Evolutionary conservation across 225 moss, liverwort and hornwort species (phyloP), one percentile per base, ranked within the genome.

Genomic region (Lunularia cruciata): DNA sequence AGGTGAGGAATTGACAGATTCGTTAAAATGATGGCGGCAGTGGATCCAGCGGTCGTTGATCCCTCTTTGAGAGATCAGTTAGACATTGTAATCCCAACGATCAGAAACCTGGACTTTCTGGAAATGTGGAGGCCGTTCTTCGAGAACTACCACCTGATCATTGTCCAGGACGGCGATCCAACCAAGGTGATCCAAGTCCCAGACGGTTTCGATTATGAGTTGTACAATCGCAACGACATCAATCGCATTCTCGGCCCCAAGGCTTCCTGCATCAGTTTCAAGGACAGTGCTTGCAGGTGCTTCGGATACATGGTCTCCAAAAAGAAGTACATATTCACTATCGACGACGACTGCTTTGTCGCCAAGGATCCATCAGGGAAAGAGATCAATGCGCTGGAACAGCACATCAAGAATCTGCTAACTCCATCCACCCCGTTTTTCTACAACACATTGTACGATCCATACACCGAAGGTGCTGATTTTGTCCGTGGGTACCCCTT

Each of bases 401-500:
- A 86, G 83, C 95, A 96, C 62, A 78, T 96, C 12, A 54, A 57
- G 42, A 96, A 96, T 72, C 76, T 96, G 69, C 73, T 87, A 51
- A 78, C 61, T 23, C 94, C 94, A 0, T 80, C 89, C 26, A 91
- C 94, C n/a, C 94, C 94, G 2, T 85, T 83, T 65, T 94, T 94
- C 68, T 94, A 89, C 47, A 95, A 95, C 68, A 95, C 95, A 0
- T 71, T 92, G 64, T 95, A 96, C 54, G 95, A 96, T 75, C 95
- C 95, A 0, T 96, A 75, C 60, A 82, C 87, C 15, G 73, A 75
- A n/a, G 95, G 95, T 2, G 86, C 89, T 1, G 96, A 96, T 76
- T 96, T 96, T 49, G 96, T 92, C 10, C 92, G 92, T 0, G 96
- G 96, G 14, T 96, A 96, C 38, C 96, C 96, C 31, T 96, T 92